Conservation (phyloP, 169 alveolate genomes). For the Besnoitia besnoiti region DNA sequence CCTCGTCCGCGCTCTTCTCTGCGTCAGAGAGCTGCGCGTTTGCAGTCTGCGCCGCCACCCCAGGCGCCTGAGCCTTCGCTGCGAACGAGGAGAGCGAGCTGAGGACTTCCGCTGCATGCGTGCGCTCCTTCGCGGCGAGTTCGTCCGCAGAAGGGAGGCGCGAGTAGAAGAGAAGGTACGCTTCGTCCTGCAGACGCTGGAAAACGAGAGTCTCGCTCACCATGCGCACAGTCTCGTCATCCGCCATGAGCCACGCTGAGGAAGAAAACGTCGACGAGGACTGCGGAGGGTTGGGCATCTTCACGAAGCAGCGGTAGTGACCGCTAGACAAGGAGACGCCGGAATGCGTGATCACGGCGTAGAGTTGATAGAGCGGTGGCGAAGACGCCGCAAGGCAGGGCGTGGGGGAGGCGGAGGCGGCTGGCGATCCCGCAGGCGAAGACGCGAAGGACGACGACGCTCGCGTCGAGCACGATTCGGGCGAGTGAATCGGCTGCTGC, state of each 20-base stretch:
- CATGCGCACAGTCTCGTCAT: conserved; percentile 56
- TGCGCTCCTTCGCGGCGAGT: too few relatives aligned
- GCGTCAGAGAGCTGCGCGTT: neutral
- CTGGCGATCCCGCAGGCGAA: neutral
- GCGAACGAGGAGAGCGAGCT: too few relatives aligned
- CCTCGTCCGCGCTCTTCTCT: neutral
- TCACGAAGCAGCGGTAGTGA: conserved; percentile 73
- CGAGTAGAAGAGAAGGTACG: conserved; percentile 57
- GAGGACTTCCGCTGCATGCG: too few relatives aligned
- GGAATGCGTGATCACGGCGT: conserved; percentile 77
- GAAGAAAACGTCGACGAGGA: neutral
- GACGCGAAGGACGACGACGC: conserved; percentile 21
- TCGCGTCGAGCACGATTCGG: conserved; percentile 15
- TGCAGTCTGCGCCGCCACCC: neutral
- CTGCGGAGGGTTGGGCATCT: conserved; percentile 39
- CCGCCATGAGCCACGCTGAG: conserved; percentile 48
- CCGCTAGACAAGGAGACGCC: conserved; percentile 76
- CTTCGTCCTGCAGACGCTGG: conserved; percentile 62
- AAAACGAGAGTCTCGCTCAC: conserved; percentile 61
- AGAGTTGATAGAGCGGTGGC: conserved; percentile 69
- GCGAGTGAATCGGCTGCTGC: neutral
- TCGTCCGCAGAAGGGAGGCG: conserved; percentile 40
- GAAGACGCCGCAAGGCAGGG: neutral
- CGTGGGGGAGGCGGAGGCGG: neutral
- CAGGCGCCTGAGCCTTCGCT: neutral